A percentile compares a stretch with the other conserved stretches of the same genome.
These are phyloP conservation scores for Erythrophleum fordii DNA, from an alignment of 306 rosid genomes.

Conservation along the genomic window DNA sequence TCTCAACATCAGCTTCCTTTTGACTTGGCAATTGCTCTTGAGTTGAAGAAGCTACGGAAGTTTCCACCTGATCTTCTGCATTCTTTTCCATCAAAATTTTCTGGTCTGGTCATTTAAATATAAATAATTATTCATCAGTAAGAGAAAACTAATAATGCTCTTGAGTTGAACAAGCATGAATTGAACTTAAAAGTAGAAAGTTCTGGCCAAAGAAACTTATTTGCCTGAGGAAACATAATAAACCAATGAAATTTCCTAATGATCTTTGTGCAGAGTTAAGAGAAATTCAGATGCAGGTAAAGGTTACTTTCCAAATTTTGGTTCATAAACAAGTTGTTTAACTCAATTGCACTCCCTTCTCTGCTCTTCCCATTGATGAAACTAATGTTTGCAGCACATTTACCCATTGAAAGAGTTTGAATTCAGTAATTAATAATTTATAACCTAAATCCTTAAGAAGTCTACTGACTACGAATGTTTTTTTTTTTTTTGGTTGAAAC, in stretches of 20 bases:
- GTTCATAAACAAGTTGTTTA: not conserved
- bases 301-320: slow-evolving; percentile 29
- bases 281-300: not conserved
- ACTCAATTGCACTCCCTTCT: slow-evolving; percentile 21
- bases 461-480: not conserved
- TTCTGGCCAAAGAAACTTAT: slow-evolving; percentile 17
- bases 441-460: slow-evolving; percentile 25
- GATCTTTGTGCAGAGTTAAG: not conserved
- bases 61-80: slow-evolving; percentile 64
- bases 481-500: not conserved
- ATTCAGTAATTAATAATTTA: slow-evolving; percentile 6
- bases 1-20: slow-evolving; percentile 67
- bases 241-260: too few relatives aligned
- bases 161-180: slow-evolving; percentile 30
- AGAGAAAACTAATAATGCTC: slow-evolving; percentile 31
- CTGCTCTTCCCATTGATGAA: slow-evolving; percentile 28
- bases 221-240: not conserved
- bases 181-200: slow-evolving; percentile 30
- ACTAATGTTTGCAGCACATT: slow-evolving; percentile 10
- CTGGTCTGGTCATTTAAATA: slow-evolving; percentile 61
- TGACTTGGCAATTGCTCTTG: slow-evolving; percentile 72
- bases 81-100: slow-evolving; percentile 66
- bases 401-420: not conserved
- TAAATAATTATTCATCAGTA: slow-evolving; percentile 38
- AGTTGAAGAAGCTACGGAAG: slow-evolving; percentile 73